phyloP scores from a whole-genome alignment of 2,329 filamentous ascomycete species.

The Leptographium procerum region DNA sequence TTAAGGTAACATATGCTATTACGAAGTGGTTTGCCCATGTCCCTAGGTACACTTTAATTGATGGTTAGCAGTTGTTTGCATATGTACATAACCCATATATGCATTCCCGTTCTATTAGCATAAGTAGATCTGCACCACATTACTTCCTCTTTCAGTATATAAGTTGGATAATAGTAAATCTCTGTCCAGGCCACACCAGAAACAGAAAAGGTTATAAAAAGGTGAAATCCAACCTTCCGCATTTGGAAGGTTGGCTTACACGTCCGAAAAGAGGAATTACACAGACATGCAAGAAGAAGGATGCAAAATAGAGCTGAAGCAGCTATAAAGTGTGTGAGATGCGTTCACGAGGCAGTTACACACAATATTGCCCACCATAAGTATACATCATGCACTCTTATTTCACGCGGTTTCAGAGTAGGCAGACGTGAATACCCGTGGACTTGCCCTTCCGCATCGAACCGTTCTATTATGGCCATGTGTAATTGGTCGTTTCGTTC shows the following conservation, averaged over 20 bases:
- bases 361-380: too few relatives aligned
- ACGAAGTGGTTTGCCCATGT: too few relatives aligned
- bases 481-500: not conserved
- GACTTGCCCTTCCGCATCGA: too few relatives aligned
- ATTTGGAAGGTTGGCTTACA: conserved; percentile 9
- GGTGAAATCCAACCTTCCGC: conserved; percentile 2
- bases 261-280: conserved; percentile 6
- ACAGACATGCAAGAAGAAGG: not conserved
- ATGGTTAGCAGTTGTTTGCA: too few relatives aligned
- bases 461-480: not conserved
- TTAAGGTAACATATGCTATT: too few relatives aligned
- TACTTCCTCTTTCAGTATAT: not conserved
- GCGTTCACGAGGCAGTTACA: too few relatives aligned
- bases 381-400: too few relatives aligned
- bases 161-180: not conserved
- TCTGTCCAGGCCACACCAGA: not conserved
- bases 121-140: not conserved
- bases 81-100: too few relatives aligned
- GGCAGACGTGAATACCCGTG: too few relatives aligned
- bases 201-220: not conserved
- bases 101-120: not conserved
- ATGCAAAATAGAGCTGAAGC: not conserved
- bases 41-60: too few relatives aligned
- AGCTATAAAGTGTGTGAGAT: too few relatives aligned
- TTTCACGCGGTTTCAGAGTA: too few relatives aligned